Conservation (phyloP, 805 yeast species). For the Kodamaea sagamina region DNA sequence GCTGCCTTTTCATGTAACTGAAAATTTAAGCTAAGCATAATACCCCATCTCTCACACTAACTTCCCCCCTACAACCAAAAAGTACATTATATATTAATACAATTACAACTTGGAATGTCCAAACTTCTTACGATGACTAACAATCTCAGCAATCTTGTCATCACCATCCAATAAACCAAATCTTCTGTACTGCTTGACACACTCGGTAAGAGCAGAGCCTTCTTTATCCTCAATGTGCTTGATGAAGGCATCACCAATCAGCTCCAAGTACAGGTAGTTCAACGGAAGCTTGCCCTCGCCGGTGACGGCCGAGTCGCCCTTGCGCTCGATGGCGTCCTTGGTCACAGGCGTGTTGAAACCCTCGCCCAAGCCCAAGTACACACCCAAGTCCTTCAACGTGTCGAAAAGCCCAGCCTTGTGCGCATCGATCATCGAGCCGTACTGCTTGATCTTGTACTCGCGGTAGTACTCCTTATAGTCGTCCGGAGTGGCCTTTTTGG, state of each 20-base stretch:
- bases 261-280: slow-evolving; percentile 56
- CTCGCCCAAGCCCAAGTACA: slow-evolving; percentile 71
- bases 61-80: too few species aligned
- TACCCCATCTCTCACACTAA: too few species aligned
- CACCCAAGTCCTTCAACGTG: slow-evolving; percentile 58
- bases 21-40: too few species aligned
- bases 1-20: too few species aligned
- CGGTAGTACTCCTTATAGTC: slow-evolving; percentile 74
- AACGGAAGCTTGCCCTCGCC: slow-evolving; percentile 49
- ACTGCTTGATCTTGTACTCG: slow-evolving; percentile 58
- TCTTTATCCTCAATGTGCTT: slow-evolving; percentile 38
- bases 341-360: slow-evolving; percentile 69
- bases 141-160: slow-evolving; percentile 41
- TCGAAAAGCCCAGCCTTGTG: slow-evolving; percentile 70
- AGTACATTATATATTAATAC: not conserved
- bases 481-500: slow-evolving; percentile 67
- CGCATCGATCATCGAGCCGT: slow-evolving; percentile 78
- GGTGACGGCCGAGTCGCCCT: slow-evolving; percentile 29
- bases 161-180: slow-evolving; percentile 60
- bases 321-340: slow-evolving; percentile 22
- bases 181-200: slow-evolving; percentile 64
- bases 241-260: slow-evolving; percentile 52
- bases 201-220: slow-evolving; percentile 38
- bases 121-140: slow-evolving; percentile 36
- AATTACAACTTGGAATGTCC: slow-evolving; percentile 13